Conservation (phyloP, 345 rosid genomes). For the Hibiscus tridactylites region DNA sequence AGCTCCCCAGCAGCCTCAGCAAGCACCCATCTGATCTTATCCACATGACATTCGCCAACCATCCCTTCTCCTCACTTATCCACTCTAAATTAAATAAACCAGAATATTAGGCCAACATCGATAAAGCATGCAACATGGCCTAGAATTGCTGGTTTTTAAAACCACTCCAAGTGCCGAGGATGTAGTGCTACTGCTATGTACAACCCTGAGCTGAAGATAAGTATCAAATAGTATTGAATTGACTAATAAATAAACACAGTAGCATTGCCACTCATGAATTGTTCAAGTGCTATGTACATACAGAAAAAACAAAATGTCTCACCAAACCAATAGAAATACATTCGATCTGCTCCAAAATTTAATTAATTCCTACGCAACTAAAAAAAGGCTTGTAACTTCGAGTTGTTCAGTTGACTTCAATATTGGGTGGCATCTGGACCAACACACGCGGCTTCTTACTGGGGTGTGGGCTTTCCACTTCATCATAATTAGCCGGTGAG, state of each 20-base stretch:
- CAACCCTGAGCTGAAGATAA: neutral
- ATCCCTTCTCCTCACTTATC: neutral
- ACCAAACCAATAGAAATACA: neutral
- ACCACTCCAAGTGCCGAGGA: neutral
- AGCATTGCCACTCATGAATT: neutral
- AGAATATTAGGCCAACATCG: neutral
- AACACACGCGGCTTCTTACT: constrained; percentile 34
- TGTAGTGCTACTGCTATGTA: no score
- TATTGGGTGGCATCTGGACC: constrained; percentile 8
- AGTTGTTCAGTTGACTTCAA: constrained; percentile 12
- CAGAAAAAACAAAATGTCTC: neutral
- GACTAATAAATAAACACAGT: neutral
- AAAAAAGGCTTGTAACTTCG: neutral
- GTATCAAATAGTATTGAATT: neutral
- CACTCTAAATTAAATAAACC: neutral
- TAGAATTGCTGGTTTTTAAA: neutral
- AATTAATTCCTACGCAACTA: neutral
- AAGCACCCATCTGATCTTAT: constrained; percentile 3
- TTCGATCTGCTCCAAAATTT: constrained; percentile 1
- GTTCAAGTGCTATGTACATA: constrained; percentile 14
- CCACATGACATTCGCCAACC: neutral
- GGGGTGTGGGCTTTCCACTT: constrained; percentile 39
- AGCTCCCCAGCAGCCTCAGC: neutral
- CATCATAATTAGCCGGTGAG: constrained; percentile 24
- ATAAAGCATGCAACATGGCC: constrained; percentile 1